These are phyloP conservation scores for Chalciporus piperatus DNA, from an alignment of 768 basidiomycete genomes.

Conservation along the genomic window DNA sequence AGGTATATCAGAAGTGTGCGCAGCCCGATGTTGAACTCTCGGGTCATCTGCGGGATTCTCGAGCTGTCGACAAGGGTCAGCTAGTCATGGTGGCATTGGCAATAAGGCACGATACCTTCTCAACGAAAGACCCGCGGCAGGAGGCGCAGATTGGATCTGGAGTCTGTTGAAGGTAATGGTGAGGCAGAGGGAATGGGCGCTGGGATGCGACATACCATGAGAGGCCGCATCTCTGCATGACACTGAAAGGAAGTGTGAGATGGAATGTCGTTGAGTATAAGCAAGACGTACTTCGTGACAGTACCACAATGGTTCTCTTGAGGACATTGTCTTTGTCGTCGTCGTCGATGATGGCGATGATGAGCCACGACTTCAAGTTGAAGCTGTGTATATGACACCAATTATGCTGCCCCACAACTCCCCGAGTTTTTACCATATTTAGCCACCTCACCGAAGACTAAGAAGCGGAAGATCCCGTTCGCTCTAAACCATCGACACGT, in stretches of 20 bases:
- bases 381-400: background rate
- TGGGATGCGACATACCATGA: constrained; percentile 60
- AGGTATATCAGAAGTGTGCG: constrained; percentile 24
- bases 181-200: background rate
- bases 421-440: background rate
- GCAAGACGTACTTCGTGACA: constrained; percentile 60
- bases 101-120: constrained; percentile 49
- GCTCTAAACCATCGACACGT: too few relatives aligned
- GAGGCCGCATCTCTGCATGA: constrained; percentile 81
- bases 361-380: constrained; percentile 2
- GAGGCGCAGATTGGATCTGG: constrained; percentile 83
- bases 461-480: too few relatives aligned
- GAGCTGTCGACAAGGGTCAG: constrained; percentile 45
- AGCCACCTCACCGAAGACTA: background rate
- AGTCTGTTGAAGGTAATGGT: constrained; percentile 41
- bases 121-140: constrained; percentile 80
- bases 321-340: constrained; percentile 48
- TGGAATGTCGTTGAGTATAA: background rate
- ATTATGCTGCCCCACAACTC: background rate
- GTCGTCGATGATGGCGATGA: constrained; percentile 7
- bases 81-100: background rate
- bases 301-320: constrained; percentile 73
- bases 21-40: constrained; percentile 47
- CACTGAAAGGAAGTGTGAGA: constrained; percentile 50
- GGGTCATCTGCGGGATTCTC: constrained; percentile 77